These are phyloP conservation scores for Diaporthe ilicicola DNA, from an alignment of 2,329 filamentous ascomycete genomes.

Conservation along the genomic window DNA sequence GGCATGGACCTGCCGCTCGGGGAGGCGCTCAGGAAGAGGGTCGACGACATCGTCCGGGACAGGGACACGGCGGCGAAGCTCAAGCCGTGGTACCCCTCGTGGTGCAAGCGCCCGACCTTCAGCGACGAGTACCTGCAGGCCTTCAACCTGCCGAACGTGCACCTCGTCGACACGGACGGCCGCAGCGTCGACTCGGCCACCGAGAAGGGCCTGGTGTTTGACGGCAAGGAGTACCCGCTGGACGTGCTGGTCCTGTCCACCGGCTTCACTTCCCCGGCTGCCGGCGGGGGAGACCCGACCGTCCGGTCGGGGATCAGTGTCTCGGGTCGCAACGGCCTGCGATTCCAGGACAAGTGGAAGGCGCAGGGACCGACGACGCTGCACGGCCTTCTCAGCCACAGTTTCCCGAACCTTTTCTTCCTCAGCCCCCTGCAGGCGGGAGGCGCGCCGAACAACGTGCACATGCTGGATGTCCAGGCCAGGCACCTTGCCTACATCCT, in stretches of 20 bases:
- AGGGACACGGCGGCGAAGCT: conserved; percentile 50
- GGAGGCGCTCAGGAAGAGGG: conserved; percentile 50
- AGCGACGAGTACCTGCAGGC: conserved; percentile 59
- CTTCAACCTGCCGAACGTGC: conserved; percentile 68
- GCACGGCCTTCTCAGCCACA: conserved; percentile 9
- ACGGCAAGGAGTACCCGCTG: conserved; percentile 55
- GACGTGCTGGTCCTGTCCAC: conserved; percentile 47
- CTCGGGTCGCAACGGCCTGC: not conserved
- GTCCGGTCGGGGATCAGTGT: not conserved
- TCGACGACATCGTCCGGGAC: conserved; percentile 51
- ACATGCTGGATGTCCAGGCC: conserved; percentile 14
- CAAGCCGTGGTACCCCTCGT: conserved; percentile 58
- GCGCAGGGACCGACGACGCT: not conserved
- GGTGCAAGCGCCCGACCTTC: conserved; percentile 62
- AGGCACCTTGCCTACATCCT: conserved; percentile 4
- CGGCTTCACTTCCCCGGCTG: conserved; percentile 42
- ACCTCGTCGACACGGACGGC: conserved; percentile 67
- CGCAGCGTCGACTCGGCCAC: conserved; percentile 59
- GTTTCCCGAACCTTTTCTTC: conserved; percentile 14
- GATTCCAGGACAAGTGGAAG: not conserved
- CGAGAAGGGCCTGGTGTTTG: conserved; percentile 54
- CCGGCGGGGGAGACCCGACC: not conserved
- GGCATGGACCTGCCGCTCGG: conserved; percentile 51
- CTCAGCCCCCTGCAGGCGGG: not conserved
- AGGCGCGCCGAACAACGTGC: not conserved